Conservation (phyloP, 2,329 filamentous ascomycete genomes). For the Talaromyces sp. region DNA sequence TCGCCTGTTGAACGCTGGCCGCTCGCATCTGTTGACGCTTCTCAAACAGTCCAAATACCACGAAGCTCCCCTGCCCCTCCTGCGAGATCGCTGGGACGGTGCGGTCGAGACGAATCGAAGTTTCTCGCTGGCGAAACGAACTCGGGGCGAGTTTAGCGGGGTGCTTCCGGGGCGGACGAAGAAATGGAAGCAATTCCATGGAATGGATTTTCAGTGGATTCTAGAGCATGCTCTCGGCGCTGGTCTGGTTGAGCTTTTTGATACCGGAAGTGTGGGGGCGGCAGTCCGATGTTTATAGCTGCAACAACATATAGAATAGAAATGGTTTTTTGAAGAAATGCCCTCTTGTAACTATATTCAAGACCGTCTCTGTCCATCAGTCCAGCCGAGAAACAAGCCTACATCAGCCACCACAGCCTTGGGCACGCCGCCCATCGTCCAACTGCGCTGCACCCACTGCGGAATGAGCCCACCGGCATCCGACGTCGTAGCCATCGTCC, state of each 20-base stretch:
- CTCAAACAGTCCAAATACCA: constrained; percentile 49
- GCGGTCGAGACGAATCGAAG: constrained; percentile 46
- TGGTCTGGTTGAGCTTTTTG: constrained; percentile 58
- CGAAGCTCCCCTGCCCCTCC: constrained; percentile 51
- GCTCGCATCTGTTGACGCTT: constrained; percentile 51
- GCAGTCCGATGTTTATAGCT: constrained; percentile 44
- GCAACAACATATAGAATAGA: background rate
- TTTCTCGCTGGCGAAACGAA: constrained; percentile 47
- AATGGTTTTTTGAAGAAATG: background rate
- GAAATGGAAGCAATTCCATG: constrained; percentile 60
- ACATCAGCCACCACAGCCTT: constrained; percentile 35
- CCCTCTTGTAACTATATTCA: background rate
- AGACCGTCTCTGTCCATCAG: constrained; percentile 5
- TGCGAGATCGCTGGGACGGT: constrained; percentile 62
- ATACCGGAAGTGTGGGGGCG: constrained; percentile 58
- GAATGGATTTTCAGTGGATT: constrained; percentile 57
- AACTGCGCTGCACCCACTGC: constrained; percentile 33
- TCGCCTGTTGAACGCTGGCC: constrained; percentile 51
- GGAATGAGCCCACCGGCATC: constrained; percentile 33
- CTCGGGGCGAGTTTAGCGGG: constrained; percentile 53
- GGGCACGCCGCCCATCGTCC: constrained; percentile 32
- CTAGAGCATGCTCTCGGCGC: constrained; percentile 58
- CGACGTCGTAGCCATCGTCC: constrained; percentile 36
- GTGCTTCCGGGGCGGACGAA: constrained; percentile 56
- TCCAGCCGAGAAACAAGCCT: constrained; percentile 34